Evolutionary conservation across 2,329 filamentous ascomycete species (phyloP).

Genomic region (Ophiostoma australiae): DNA sequence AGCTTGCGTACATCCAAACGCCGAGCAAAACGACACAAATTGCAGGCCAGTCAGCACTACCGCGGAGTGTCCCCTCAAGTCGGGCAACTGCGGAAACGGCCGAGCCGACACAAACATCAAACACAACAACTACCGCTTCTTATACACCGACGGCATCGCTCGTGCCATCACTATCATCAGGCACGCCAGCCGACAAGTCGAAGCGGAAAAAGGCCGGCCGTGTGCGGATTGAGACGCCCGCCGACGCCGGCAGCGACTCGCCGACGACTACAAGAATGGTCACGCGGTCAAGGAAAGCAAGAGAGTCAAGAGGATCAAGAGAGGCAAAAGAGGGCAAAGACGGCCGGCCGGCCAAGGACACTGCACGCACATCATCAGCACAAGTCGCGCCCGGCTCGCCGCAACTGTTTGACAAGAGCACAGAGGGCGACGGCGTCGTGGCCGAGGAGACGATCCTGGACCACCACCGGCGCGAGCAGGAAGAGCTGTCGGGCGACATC

Average conservation of each 20-base stretch:
- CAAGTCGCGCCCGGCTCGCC: neutral
- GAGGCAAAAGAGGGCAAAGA: neutral
- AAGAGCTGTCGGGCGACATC: conserved; percentile 68
- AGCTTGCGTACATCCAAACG: conserved; percentile 49
- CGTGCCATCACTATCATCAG: neutral
- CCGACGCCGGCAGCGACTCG: conserved; percentile 6
- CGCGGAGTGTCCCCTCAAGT: neutral
- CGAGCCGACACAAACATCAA: neutral
- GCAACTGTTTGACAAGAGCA: conserved; percentile 24
- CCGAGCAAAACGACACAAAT: conserved; percentile 43
- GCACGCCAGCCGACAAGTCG: neutral
- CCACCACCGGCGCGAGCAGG: conserved; percentile 75
- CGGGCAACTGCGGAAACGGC: too few relatives aligned
- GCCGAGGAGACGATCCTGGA: conserved; percentile 68
- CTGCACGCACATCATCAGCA: neutral
- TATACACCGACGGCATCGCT: neutral
- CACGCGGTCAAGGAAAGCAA: conserved; percentile 18
- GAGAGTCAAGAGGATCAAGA: conserved; percentile 1
- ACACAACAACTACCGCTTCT: neutral
- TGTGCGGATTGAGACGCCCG: conserved; percentile 17
- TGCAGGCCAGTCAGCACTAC: neutral
- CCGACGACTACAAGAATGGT: conserved; percentile 22
- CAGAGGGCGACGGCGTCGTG: conserved; percentile 28
- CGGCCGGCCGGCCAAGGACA: neutral
- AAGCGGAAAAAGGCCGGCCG: conserved; percentile 16